phyloP scores from a whole-genome alignment of 2,329 filamentous ascomycete species.

The Trichophyton rubrum region DNA sequence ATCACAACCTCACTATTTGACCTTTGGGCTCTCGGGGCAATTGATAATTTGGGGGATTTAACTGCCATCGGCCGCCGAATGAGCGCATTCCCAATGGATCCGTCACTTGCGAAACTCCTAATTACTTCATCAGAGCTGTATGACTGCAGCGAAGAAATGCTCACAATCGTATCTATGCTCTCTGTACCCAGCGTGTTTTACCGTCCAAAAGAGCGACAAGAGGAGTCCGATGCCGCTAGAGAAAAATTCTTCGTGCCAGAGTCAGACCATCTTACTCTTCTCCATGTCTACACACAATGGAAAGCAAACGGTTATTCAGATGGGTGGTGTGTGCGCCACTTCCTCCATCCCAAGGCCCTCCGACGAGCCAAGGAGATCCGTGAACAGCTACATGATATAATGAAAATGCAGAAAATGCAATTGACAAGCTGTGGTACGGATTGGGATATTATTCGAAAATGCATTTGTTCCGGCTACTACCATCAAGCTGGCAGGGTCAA shows the following conservation, averaged over 20 bases:
- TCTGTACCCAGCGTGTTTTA: conserved; percentile 96
- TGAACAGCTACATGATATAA: conserved; percentile 86
- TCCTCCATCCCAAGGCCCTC: conserved; percentile 87
- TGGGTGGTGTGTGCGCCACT: conserved; percentile 84
- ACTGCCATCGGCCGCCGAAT: conserved; percentile 79
- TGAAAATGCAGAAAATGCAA: conserved; percentile 83
- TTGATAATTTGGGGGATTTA: conserved; percentile 87
- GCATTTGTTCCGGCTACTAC: conserved; percentile 96
- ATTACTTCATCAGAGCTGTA: conserved; percentile 85
- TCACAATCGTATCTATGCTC: conserved; percentile 96
- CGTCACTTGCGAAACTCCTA: conserved; percentile 82
- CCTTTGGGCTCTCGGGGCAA: conserved; percentile 84
- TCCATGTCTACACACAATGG: conserved; percentile 96
- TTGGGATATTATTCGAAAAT: conserved; percentile 90
- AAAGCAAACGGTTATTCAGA: conserved; percentile 80
- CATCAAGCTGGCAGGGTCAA: conserved; percentile 94
- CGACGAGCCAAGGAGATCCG: conserved; percentile 86
- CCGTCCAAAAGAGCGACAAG: conserved; percentile 87
- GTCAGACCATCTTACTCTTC: conserved; percentile 87
- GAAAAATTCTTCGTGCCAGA: conserved; percentile 99
- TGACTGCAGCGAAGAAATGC: conserved; percentile 91
- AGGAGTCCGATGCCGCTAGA: conserved; percentile 86
- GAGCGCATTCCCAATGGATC: conserved; percentile 98
- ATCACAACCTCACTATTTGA: conserved; percentile 97
- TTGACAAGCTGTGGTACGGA: conserved; percentile 85